A percentile compares a stretch with the other conserved stretches of the same genome.
Evolutionary conservation across 345 rosid genomes (phyloP).

Genomic region (Passiflora organensis): DNA sequence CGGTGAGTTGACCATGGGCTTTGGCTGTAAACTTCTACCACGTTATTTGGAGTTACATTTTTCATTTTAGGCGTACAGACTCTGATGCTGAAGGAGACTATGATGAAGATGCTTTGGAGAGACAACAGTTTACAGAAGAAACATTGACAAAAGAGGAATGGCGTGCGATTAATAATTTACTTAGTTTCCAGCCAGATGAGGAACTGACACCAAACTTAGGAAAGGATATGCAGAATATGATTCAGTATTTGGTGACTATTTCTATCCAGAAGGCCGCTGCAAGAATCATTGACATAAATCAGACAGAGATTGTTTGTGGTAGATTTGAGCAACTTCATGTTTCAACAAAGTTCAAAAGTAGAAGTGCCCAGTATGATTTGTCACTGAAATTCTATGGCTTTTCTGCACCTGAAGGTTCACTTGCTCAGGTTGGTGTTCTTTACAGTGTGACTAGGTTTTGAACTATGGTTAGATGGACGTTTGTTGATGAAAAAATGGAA

Average conservation of each 20-base stretch:
- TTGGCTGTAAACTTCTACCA: too few species aligned
- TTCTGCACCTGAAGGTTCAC: conserved; percentile 96
- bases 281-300: conserved; percentile 60
- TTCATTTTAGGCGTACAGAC: conserved; percentile 47
- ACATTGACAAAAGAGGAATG: conserved; percentile 91
- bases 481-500: background rate
- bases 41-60: conserved; percentile 17
- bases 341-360: conserved; percentile 69
- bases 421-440: conserved; percentile 75
- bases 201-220: conserved; percentile 51
- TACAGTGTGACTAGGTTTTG: background rate
- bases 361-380: conserved; percentile 71
- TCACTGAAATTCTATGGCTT: conserved; percentile 82
- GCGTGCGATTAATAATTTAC: conserved; percentile 83
- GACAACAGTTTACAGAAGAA: conserved; percentile 47
- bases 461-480: background rate
- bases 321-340: conserved; percentile 89
- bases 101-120: conserved; percentile 43
- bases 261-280: conserved; percentile 84
- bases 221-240: conserved; percentile 85
- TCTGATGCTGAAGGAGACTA: conserved; percentile 61
- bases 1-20: background rate
- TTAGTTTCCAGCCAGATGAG: conserved; percentile 87
- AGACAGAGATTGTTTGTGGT: conserved; percentile 77
- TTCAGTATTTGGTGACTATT: conserved; percentile 64